These are phyloP conservation scores for Vinca minor DNA, from an alignment of 257 asterid species.

Conservation along the genomic window DNA sequence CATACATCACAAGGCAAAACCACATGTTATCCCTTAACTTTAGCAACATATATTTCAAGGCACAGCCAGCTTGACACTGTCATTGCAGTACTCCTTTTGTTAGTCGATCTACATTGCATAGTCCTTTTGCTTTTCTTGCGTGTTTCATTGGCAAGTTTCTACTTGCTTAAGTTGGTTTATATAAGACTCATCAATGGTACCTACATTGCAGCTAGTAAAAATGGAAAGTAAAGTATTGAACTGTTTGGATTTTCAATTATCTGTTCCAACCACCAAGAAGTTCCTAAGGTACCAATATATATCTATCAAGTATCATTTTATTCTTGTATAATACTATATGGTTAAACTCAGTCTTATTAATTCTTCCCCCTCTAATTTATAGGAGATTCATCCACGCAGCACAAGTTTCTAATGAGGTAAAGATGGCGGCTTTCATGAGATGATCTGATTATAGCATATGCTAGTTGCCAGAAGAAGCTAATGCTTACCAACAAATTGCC, in stretches of 20 bases:
- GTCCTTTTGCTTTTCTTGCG: background rate
- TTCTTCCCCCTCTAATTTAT: constrained; percentile 14
- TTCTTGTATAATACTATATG: constrained; percentile 1
- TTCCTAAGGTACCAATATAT: constrained; percentile 70
- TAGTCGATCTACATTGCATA: background rate
- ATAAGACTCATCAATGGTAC: constrained; percentile 8
- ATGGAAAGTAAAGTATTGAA: constrained; percentile 75
- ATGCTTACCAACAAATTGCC: constrained; percentile 13
- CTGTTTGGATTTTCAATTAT: constrained; percentile 57
- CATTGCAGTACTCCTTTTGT: background rate
- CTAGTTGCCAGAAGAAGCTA: constrained; percentile 11
- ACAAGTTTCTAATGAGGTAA: constrained; percentile 70
- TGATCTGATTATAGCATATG: constrained; percentile 8
- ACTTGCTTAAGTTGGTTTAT: background rate
- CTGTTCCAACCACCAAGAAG: constrained; percentile 81
- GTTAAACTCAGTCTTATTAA: constrained; percentile 11
- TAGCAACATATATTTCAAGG: background rate
- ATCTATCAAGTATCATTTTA: background rate
- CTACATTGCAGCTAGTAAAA: constrained; percentile 57
- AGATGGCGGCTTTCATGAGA: constrained; percentile 9
- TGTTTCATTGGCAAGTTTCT: too few species aligned
- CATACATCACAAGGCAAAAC: too few species aligned
- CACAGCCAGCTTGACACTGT: background rate
- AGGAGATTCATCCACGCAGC: constrained; percentile 99
- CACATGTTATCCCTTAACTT: background rate